Evolutionary conservation across 2,329 filamentous ascomycete species (phyloP).

Genomic region (Penicillium verrucosum): DNA sequence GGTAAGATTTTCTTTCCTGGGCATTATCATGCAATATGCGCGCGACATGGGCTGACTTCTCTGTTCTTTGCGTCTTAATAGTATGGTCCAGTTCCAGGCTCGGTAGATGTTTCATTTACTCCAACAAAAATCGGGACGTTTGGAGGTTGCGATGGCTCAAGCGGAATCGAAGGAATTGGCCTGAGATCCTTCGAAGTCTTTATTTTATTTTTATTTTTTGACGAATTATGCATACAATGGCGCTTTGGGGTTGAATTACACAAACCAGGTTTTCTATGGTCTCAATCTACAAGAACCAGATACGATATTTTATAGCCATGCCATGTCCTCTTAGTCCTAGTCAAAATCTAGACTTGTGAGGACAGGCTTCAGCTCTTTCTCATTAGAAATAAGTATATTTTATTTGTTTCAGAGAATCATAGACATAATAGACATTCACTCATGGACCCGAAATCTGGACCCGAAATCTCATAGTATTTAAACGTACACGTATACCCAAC

Average conservation of each 20-base stretch:
- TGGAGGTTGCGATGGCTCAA: neutral
- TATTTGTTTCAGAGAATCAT: neutral
- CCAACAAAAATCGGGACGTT: neutral
- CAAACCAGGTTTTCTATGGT: conserved; percentile 3
- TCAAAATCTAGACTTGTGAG: neutral
- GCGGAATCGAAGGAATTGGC: conserved; percentile 7
- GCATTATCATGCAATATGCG: conserved; percentile 1
- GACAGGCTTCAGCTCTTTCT: neutral
- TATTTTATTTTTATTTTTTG: conserved; percentile 1
- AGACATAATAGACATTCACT: neutral
- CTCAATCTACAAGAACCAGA: conserved; percentile 1
- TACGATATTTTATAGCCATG: neutral
- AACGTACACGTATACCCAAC: neutral
- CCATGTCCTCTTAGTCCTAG: neutral
- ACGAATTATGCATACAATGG: conserved; percentile 32
- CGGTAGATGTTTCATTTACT: conserved; percentile 53
- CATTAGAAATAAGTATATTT: neutral
- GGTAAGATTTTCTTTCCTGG: conserved; percentile 57
- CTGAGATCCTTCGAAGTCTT: conserved; percentile 1
- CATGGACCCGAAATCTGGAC: neutral
- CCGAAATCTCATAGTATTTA: neutral
- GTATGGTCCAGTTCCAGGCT: conserved; percentile 98
- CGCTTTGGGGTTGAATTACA: conserved; percentile 29
- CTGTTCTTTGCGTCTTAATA: conserved; percentile 38
- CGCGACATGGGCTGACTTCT: conserved; percentile 11